phyloP scores from a whole-genome alignment of 1,139 yeast genomes.

The Cylindricascospora bacillispora region DNA sequence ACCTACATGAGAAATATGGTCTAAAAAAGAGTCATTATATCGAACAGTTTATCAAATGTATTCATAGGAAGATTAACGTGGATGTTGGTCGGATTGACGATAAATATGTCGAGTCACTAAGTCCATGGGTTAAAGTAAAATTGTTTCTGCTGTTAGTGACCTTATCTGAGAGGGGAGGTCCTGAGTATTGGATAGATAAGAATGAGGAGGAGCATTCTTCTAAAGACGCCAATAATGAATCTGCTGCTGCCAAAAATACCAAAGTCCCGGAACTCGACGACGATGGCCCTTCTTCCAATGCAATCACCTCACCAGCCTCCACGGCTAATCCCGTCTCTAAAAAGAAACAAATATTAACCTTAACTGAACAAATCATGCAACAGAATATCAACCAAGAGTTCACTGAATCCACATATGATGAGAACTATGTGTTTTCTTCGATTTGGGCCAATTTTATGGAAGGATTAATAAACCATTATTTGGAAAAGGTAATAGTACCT shows the following conservation, averaged over 20 bases:
- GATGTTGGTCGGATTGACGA: conserved; percentile 21
- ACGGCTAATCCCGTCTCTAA: not conserved
- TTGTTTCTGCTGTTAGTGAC: conserved; percentile 23
- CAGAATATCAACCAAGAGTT: conserved; percentile 24
- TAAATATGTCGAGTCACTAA: conserved; percentile 11
- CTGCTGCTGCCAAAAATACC: conserved; percentile 3
- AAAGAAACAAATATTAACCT: conserved; percentile 10
- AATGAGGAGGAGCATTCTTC: conserved; percentile 10
- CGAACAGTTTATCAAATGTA: conserved; percentile 22
- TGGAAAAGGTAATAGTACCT: conserved; percentile 26
- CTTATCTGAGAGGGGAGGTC: conserved; percentile 25
- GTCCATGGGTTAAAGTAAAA: conserved; percentile 23
- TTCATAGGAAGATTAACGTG: conserved; percentile 21
- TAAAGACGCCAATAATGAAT: conserved; percentile 2
- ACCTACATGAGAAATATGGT: conserved; percentile 23
- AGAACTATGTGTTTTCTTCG: conserved; percentile 25
- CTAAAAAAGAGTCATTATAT: conserved; percentile 21
- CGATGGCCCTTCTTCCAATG: not conserved
- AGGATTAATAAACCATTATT: conserved; percentile 26
- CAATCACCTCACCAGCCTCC: not conserved
- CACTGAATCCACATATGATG: conserved; percentile 21
- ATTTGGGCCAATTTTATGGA: conserved; percentile 29
- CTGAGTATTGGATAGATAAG: conserved; percentile 26
- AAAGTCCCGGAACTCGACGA: not conserved
- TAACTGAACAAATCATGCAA: conserved; percentile 23